phyloP scores from a whole-genome alignment of 306 rosid genomes.

The Prunus davidiana region DNA sequence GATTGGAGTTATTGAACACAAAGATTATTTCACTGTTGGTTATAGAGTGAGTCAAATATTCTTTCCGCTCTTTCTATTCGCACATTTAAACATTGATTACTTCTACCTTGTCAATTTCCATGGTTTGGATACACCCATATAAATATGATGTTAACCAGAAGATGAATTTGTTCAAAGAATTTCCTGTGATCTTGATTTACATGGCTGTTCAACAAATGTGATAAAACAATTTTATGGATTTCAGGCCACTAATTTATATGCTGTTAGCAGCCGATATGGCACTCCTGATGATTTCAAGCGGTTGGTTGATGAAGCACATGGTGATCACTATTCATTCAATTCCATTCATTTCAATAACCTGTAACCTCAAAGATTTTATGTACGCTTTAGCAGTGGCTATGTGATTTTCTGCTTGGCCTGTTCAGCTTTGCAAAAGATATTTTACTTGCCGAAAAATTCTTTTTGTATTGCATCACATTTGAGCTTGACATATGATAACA shows the following conservation, averaged over 20 bases:
- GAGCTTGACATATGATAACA: background rate
- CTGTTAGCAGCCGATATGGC: slow-evolving; percentile 92
- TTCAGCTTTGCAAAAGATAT: slow-evolving; percentile 11
- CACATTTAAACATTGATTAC: background rate
- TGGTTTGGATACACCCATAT: slow-evolving; percentile 7
- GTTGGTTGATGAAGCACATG: slow-evolving; percentile 97
- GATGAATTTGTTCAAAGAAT: background rate
- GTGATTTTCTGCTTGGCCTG: slow-evolving; percentile 16
- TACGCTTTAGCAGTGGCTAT: slow-evolving; percentile 5
- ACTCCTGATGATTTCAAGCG: slow-evolving; percentile 97
- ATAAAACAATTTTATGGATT: slow-evolving; percentile 23
- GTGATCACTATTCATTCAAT: slow-evolving; percentile 40
- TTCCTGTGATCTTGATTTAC: background rate
- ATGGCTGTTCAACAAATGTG: slow-evolving; percentile 3
- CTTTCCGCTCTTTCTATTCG: slow-evolving; percentile 12
- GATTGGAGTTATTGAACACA: slow-evolving; percentile 87
- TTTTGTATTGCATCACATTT: slow-evolving; percentile 11
- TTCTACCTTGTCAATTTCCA: slow-evolving; percentile 11
- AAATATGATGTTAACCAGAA: background rate
- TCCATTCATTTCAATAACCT: slow-evolving; percentile 1
- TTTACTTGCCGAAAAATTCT: background rate
- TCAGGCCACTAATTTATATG: slow-evolving; percentile 92
- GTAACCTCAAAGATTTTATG: background rate
- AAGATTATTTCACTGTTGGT: slow-evolving; percentile 96
- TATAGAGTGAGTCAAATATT: slow-evolving; percentile 63